Percentiles rank a stretch among this genome's conserved stretches.
phyloP scores from a whole-genome alignment of 352 stramenopile genomes.

The Pythium aristosporum region DNA sequence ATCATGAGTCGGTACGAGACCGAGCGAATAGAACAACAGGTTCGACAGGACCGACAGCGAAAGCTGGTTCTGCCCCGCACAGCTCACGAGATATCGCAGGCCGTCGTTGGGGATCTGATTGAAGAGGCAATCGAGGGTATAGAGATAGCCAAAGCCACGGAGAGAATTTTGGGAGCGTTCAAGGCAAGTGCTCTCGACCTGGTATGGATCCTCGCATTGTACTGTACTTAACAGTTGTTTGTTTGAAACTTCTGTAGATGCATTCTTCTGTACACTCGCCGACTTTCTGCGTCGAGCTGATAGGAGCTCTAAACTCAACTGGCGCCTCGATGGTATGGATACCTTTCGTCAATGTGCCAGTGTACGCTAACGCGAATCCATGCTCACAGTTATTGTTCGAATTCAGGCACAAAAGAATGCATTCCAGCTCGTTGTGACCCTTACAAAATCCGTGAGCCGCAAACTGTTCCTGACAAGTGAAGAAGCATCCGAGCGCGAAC shows the following conservation, averaged over 20 bases:
- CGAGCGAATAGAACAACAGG: slow-evolving; percentile 29
- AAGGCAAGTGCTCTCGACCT: slow-evolving; percentile 43
- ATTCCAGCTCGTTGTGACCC: slow-evolving; percentile 70
- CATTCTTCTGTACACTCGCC: slow-evolving; percentile 74
- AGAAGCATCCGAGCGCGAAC: slow-evolving; percentile 41
- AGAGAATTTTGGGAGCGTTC: slow-evolving; percentile 67
- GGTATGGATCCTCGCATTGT: background rate
- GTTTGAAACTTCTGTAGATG: slow-evolving; percentile 27
- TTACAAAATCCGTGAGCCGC: slow-evolving; percentile 71
- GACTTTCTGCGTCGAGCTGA: slow-evolving; percentile 59
- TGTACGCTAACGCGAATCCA: background rate
- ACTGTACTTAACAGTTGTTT: background rate
- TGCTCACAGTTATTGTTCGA: background rate
- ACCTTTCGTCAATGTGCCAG: slow-evolving; percentile 1
- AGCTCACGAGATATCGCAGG: slow-evolving; percentile 30
- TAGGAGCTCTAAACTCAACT: slow-evolving; percentile 36
- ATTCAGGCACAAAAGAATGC: slow-evolving; percentile 65
- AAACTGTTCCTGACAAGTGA: slow-evolving; percentile 40
- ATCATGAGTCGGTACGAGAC: slow-evolving; percentile 72
- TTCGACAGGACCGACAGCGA: slow-evolving; percentile 12
- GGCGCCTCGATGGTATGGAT: slow-evolving; percentile 31
- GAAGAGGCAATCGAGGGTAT: slow-evolving; percentile 60
- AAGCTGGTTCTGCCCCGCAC: slow-evolving; percentile 14
- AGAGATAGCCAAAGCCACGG: slow-evolving; percentile 66
- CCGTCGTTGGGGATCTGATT: slow-evolving; percentile 52